Percentiles rank a stretch among this genome's conserved stretches.
Evolutionary conservation across 2,329 filamentous ascomycete genomes (phyloP).

Genomic region (Endothia cerciana): DNA sequence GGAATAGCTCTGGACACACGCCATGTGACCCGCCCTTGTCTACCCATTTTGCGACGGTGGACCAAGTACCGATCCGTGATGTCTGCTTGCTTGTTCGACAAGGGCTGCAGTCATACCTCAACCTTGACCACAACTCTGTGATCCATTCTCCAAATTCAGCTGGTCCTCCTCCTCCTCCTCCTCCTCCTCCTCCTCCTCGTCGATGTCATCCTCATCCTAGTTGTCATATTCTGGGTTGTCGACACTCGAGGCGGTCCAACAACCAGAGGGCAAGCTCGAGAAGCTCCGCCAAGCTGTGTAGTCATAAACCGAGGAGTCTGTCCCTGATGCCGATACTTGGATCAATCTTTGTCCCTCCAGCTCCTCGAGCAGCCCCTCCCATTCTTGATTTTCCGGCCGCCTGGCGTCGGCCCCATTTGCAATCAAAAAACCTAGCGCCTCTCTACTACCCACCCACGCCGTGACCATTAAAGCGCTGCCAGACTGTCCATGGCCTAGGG

Average conservation of each 20-base stretch:
- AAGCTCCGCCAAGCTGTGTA: too few relatives aligned
- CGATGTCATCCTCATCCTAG: background rate
- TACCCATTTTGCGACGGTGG: too few relatives aligned
- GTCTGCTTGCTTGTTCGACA: background rate
- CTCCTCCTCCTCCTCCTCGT: background rate
- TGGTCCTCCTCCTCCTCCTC: background rate
- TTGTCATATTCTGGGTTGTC: too few relatives aligned
- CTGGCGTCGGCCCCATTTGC: background rate
- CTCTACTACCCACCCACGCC: background rate
- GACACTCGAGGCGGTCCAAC: too few relatives aligned
- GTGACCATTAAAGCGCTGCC: background rate
- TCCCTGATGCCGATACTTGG: background rate
- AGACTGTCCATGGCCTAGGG: background rate
- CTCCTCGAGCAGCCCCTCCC: background rate
- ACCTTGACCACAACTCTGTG: background rate
- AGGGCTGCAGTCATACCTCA: background rate
- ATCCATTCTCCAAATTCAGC: too few relatives aligned
- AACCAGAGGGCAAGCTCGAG: too few relatives aligned
- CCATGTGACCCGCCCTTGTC: background rate
- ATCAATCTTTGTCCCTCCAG: background rate
- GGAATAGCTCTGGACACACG: too few relatives aligned
- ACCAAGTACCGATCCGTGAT: background rate
- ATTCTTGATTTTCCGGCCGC: conserved; percentile 2
- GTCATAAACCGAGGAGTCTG: too few relatives aligned
- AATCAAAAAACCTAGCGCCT: background rate